These are phyloP conservation scores for Trypanosomatidae sp. DNA, from an alignment of 208 protist genomes.

Conservation along the genomic window DNA sequence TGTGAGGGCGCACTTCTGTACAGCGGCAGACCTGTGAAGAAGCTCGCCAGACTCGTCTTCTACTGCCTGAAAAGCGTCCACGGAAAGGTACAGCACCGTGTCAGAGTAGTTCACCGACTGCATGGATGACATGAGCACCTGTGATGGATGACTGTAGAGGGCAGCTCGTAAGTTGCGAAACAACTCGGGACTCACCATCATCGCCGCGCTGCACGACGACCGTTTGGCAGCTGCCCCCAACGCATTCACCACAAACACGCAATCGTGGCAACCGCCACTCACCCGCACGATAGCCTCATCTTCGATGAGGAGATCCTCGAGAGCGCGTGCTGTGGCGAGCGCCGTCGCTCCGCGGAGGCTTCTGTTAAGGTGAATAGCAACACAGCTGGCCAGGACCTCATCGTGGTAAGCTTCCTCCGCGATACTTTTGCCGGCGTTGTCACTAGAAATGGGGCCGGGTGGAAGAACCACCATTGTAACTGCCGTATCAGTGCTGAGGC, in stretches of 20 bases:
- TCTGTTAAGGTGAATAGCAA: slow-evolving; percentile 40
- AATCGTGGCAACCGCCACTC: slow-evolving; percentile 31
- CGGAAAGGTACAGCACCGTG: slow-evolving; percentile 16
- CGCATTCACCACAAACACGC: slow-evolving; percentile 33
- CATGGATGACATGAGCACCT: not conserved
- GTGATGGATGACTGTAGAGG: slow-evolving; percentile 13
- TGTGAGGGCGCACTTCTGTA: slow-evolving; percentile 1
- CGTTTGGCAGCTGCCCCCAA: not conserved
- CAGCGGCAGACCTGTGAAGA: not conserved
- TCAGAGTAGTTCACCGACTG: slow-evolving; percentile 17
- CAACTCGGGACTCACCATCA: slow-evolving; percentile 36
- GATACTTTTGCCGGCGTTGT: not conserved
- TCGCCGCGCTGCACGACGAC: not conserved
- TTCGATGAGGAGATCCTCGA: slow-evolving; percentile 34
- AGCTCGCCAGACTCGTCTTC: slow-evolving; percentile 30
- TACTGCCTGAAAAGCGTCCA: slow-evolving; percentile 25
- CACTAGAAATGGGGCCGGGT: slow-evolving; percentile 11
- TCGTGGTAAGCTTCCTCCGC: not conserved
- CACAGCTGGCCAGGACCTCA: not conserved
- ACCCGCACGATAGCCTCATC: slow-evolving; percentile 36
- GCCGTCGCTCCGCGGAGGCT: slow-evolving; percentile 33
- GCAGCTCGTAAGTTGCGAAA: slow-evolving; percentile 74
- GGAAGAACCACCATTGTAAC: slow-evolving; percentile 71
- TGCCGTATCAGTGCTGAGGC: slow-evolving; percentile 24
- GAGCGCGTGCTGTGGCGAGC: slow-evolving; percentile 16